Evolutionary conservation across 2,329 filamentous ascomycete species (phyloP).

Genomic region (Botrytis paeoniae): DNA sequence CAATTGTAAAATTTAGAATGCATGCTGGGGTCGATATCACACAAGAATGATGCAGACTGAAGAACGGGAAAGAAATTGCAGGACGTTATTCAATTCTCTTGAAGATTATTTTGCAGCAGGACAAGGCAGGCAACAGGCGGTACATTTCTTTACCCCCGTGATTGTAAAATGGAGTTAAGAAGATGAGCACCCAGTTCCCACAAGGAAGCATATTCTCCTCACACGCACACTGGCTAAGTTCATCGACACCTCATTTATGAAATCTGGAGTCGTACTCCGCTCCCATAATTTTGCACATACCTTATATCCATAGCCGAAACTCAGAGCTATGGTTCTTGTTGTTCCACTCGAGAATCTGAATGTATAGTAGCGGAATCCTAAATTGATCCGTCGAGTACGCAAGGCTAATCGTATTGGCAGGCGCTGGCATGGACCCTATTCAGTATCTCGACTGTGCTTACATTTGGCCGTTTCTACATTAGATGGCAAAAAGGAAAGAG

Average conservation of each 20-base stretch:
- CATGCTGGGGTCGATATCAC: too few species aligned
- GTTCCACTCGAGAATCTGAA: slow-evolving; percentile 7
- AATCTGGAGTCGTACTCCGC: neutral
- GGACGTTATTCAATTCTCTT: neutral
- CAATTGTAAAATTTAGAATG: too few species aligned
- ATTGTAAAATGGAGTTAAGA: neutral
- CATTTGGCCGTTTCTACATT: slow-evolving; percentile 6
- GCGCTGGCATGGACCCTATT: slow-evolving; percentile 17
- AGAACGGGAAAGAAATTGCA: neutral
- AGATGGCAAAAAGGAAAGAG: neutral
- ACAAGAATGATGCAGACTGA: neutral
- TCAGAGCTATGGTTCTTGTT: slow-evolving; percentile 5
- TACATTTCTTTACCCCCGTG: neutral
- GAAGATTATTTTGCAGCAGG: neutral
- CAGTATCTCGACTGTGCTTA: slow-evolving; percentile 9
- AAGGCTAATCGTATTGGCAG: neutral
- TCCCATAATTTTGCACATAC: neutral
- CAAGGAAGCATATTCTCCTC: neutral
- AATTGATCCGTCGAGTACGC: neutral
- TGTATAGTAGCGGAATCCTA: neutral
- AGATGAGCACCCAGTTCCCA: neutral
- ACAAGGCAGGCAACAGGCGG: neutral
- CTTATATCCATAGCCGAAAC: neutral
- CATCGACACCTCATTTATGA: neutral
- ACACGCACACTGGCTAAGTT: neutral